Evolutionary conservation across 2,329 filamentous ascomycete genomes (phyloP).

Genomic region (Dichotomopilus funicola): DNA sequence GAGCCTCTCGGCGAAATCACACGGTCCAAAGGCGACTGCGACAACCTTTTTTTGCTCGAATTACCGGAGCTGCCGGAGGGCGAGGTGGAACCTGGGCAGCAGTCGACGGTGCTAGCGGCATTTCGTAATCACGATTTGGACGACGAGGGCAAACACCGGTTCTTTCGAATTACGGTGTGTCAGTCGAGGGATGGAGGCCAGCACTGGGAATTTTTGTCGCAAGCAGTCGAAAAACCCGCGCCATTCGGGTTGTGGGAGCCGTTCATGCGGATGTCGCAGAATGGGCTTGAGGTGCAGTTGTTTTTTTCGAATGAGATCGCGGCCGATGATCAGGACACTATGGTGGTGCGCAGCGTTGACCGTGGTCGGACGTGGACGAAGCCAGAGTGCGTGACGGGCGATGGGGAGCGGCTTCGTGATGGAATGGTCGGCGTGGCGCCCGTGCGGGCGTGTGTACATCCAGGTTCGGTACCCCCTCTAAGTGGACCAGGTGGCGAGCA

Average conservation of each 20-base stretch:
- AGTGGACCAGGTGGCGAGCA: no score
- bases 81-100: background rate
- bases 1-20: slow-evolving; percentile 37
- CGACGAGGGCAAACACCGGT: background rate
- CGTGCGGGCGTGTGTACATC: slow-evolving; percentile 12
- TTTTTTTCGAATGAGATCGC: slow-evolving; percentile 42
- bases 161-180: slow-evolving; percentile 44
- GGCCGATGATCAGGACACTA: slow-evolving; percentile 41
- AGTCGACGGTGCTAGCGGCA: slow-evolving; percentile 34
- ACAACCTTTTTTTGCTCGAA: slow-evolving; percentile 42
- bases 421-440: slow-evolving; percentile 40
- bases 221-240: slow-evolving; percentile 33
- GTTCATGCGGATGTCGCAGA: slow-evolving; percentile 34
- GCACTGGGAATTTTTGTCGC: slow-evolving; percentile 37
- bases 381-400: slow-evolving; percentile 31
- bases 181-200: slow-evolving; percentile 38
- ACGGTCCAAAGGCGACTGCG: slow-evolving; percentile 37
- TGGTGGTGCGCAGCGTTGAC: slow-evolving; percentile 39
- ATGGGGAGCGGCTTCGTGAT: slow-evolving; percentile 33
- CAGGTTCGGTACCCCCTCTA: no score
- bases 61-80: slow-evolving; percentile 20
- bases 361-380: slow-evolving; percentile 37
- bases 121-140: slow-evolving; percentile 36
- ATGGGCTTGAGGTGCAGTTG: slow-evolving; percentile 33
- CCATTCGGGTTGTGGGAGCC: slow-evolving; percentile 43